Conservation (phyloP, 2,329 filamentous ascomycete genomes). For the Colletotrichum phormii region DNA sequence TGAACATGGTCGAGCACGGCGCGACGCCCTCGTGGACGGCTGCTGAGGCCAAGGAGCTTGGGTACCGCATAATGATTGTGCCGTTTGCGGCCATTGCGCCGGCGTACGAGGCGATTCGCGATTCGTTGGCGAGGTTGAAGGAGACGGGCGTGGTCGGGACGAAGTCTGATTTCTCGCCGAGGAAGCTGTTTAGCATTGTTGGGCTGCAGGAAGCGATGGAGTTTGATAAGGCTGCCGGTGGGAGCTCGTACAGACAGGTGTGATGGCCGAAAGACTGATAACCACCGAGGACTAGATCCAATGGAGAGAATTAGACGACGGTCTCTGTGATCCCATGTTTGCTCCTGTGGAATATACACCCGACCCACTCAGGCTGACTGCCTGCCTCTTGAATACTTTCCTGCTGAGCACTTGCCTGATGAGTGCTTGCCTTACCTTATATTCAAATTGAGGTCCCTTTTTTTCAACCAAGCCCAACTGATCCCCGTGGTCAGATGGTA, state of each 20-base stretch:
- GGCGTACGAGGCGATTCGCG: constrained; percentile 55
- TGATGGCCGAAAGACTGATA: neutral
- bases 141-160: constrained; percentile 49
- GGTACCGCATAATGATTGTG: constrained; percentile 70
- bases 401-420: no score
- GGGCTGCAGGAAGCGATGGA: constrained; percentile 62
- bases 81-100: constrained; percentile 62
- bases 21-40: constrained; percentile 65
- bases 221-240: constrained; percentile 51
- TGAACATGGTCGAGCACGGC: constrained; percentile 69
- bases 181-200: constrained; percentile 62
- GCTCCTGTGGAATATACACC: neutral
- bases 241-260: constrained; percentile 24
- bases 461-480: no score
- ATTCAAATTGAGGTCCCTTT: no score
- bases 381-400: no score
- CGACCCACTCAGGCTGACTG: no score
- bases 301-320: neutral
- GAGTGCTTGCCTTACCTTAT: no score
- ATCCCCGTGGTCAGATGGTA: no score
- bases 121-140: constrained; percentile 52
- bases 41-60: constrained; percentile 64
- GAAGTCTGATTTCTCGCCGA: constrained; percentile 57
- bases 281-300: no score
- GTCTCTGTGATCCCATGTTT: neutral